These are phyloP conservation scores for Populus hybrid DNA, from an alignment of 441 rosid genomes.

Conservation along the genomic window DNA sequence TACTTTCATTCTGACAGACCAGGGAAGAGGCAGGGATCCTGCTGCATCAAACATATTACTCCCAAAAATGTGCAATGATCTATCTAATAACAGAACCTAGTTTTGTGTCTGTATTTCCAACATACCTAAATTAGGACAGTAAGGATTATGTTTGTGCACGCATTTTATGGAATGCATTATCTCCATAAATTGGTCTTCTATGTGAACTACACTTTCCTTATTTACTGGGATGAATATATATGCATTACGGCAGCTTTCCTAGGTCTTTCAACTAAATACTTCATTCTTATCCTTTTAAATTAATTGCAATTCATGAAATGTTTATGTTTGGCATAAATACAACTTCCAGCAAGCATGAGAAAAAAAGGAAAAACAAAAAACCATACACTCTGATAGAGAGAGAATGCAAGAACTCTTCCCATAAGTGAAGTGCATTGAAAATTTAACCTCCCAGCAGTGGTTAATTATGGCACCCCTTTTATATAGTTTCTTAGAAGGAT, in stretches of 20 bases:
- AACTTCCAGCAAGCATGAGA: neutral
- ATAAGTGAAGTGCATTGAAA: neutral
- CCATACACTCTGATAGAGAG: neutral
- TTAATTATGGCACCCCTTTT: neutral
- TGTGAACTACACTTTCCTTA: neutral
- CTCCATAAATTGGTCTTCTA: conserved; percentile 1
- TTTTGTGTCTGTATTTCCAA: neutral
- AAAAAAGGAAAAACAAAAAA: no score
- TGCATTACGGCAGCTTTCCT: neutral
- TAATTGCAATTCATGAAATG: neutral
- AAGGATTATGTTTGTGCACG: no score
- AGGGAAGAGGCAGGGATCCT: conserved; percentile 50
- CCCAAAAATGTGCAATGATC: conserved; percentile 4
- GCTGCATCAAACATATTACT: conserved; percentile 10
- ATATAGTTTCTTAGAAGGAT: neutral
- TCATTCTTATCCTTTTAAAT: neutral
- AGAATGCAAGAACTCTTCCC: neutral
- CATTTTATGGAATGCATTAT: neutral
- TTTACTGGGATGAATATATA: neutral
- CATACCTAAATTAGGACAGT: neutral
- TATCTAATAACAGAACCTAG: conserved; percentile 1
- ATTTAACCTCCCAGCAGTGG: neutral
- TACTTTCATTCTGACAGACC: conserved; percentile 46
- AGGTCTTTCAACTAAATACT: neutral
- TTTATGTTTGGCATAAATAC: neutral